Evolutionary conservation across 176 grass and related monocot species (phyloP).

Genomic region (Oropetium thomaeum): DNA sequence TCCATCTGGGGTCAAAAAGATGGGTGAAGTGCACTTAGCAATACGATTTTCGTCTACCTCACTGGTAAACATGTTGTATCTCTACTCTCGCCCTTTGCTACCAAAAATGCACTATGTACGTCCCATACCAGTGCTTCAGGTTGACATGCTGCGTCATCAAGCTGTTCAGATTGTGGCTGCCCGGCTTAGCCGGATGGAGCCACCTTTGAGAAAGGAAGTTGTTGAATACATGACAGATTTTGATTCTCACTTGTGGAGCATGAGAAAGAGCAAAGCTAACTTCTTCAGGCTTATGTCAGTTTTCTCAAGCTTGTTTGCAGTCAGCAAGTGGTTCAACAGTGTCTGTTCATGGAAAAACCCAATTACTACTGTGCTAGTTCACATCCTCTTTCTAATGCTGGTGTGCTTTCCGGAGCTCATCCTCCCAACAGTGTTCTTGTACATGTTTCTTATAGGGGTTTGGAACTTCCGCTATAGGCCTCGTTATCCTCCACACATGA

Average conservation of each 20-base stretch:
- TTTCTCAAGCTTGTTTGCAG: slow-evolving; percentile 70
- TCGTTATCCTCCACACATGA: slow-evolving; percentile 95
- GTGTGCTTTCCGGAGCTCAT: slow-evolving; percentile 97
- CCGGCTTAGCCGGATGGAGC: slow-evolving; percentile 85
- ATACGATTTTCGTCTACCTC: slow-evolving; percentile 92
- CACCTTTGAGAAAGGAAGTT: slow-evolving; percentile 90
- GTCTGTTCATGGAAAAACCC: slow-evolving; percentile 87
- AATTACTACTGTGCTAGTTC: slow-evolving; percentile 86
- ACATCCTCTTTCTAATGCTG: slow-evolving; percentile 85
- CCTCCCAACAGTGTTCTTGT: slow-evolving; percentile 79
- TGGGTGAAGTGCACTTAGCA: slow-evolving; percentile 92
- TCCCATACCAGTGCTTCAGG: slow-evolving; percentile 81
- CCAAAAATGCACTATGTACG: slow-evolving; percentile 97
- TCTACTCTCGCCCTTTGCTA: slow-evolving; percentile 80
- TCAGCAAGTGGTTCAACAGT: slow-evolving; percentile 81
- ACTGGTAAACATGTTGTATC: slow-evolving; percentile 78
- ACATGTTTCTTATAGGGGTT: slow-evolving; percentile 93
- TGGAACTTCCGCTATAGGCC: slow-evolving; percentile 97
- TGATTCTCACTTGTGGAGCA: slow-evolving; percentile 95
- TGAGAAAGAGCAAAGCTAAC: slow-evolving; percentile 95
- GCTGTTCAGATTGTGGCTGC: slow-evolving; percentile 91
- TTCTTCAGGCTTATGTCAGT: slow-evolving; percentile 96
- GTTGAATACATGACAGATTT: slow-evolving; percentile 97
- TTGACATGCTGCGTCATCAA: slow-evolving; percentile 78
- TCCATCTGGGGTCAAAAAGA: slow-evolving; percentile 93